phyloP scores from a whole-genome alignment of 108 stramenopile species.

The Fragilariopsis cylindrus region DNA sequence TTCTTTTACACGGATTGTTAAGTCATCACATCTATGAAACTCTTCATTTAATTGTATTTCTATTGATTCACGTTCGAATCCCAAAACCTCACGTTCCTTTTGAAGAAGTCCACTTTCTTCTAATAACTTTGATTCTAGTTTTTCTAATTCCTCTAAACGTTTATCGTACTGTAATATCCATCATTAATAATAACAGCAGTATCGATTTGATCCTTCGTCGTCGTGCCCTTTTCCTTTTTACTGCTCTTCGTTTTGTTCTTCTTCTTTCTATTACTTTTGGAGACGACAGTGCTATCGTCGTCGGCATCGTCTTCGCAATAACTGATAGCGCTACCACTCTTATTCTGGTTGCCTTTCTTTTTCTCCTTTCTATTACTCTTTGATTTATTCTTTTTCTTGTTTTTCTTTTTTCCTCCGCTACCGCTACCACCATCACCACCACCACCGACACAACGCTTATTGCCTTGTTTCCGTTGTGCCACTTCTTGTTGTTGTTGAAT shows the following conservation, averaged over 20 bases:
- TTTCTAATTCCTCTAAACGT: constrained; percentile 9
- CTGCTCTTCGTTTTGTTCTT: constrained; percentile 3
- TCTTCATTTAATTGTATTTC: constrained; percentile 24
- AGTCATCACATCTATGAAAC: neutral
- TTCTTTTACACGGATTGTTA: constrained; percentile 1
- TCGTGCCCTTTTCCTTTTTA: constrained; percentile 7
- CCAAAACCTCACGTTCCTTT: constrained; percentile 15
- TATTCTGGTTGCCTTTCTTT: constrained; percentile 12
- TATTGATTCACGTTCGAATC: constrained; percentile 18
- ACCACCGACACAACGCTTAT: neutral
- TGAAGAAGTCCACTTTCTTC: constrained; percentile 3
- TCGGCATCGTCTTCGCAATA: constrained; percentile 3
- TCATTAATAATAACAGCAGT: neutral
- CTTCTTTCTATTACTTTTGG: neutral
- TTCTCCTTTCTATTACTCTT: constrained; percentile 7
- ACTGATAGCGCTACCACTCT: neutral
- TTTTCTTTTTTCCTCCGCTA: neutral
- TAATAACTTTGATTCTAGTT: neutral
- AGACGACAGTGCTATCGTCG: neutral
- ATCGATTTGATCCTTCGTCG: neutral
- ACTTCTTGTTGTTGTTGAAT: neutral
- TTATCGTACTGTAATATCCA: neutral
- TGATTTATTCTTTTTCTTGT: neutral
- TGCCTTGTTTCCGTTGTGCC: neutral
- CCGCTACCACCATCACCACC: neutral